Conservation (phyloP, 2,329 filamentous ascomycete species). For the Xylariaceae sp. region DNA sequence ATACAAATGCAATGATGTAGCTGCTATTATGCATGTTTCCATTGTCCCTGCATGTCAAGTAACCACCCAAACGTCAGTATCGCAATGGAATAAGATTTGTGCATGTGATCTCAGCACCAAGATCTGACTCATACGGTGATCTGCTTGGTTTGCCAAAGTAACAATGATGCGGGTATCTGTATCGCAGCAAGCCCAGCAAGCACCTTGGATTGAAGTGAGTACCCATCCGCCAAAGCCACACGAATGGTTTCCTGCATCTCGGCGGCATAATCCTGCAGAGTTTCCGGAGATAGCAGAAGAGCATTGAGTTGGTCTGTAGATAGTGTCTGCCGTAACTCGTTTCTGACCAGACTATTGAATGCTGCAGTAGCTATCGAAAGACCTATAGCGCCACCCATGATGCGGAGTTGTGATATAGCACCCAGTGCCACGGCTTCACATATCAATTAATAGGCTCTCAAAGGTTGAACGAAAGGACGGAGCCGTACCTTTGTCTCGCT, state of each 20-base stretch:
- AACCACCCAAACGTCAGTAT: too few relatives aligned
- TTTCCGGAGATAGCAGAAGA: background rate
- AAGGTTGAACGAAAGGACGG: background rate
- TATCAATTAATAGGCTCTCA: background rate
- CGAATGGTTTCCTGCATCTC: constrained; percentile 1
- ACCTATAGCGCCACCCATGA: constrained; percentile 6
- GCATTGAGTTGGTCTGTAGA: background rate
- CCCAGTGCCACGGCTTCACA: constrained; percentile 4
- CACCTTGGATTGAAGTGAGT: background rate
- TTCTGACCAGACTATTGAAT: background rate
- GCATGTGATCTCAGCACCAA: too few relatives aligned
- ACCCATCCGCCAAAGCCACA: background rate
- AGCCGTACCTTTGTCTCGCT: constrained; percentile 2
- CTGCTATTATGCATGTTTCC: too few relatives aligned
- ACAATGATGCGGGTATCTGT: constrained; percentile 1
- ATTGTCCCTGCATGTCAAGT: too few relatives aligned
- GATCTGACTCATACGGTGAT: constrained; percentile 3
- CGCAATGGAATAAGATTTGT: too few relatives aligned
- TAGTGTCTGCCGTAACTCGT: background rate
- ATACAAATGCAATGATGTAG: too few relatives aligned
- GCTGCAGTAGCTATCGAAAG: constrained; percentile 4
- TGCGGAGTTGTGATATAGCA: constrained; percentile 2
- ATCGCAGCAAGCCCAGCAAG: background rate
- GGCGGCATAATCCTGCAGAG: background rate
- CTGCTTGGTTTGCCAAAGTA: constrained; percentile 3